These are phyloP conservation scores for Lachnum nothofagi DNA, from an alignment of 2,329 filamentous ascomycete genomes.

Conservation along the genomic window DNA sequence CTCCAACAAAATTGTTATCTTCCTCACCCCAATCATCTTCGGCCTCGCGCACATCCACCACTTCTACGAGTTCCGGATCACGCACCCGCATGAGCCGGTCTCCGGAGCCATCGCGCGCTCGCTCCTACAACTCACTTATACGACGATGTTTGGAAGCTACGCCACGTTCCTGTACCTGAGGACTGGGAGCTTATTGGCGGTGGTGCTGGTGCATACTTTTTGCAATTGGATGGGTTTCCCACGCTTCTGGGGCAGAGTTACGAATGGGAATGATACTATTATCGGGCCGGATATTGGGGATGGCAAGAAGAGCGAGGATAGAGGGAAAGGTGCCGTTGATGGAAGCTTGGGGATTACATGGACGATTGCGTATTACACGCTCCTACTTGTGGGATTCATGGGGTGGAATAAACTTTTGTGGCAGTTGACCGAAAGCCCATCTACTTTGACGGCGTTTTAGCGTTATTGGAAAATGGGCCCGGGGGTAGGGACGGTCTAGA, in stretches of 20 bases:
- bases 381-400: slow-evolving; percentile 67
- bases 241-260: slow-evolving; percentile 74
- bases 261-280: slow-evolving; percentile 34
- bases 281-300: slow-evolving; percentile 25
- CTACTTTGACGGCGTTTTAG: slow-evolving; percentile 40
- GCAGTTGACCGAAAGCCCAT: slow-evolving; percentile 60
- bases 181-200: slow-evolving; percentile 73
- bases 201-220: slow-evolving; percentile 74
- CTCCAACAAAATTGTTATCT: slow-evolving; percentile 54
- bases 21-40: slow-evolving; percentile 82
- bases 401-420: slow-evolving; percentile 69
- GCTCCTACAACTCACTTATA: slow-evolving; percentile 81
- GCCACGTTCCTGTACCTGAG: slow-evolving; percentile 84
- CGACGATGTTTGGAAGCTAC: slow-evolving; percentile 88
- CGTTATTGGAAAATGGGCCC: background rate
- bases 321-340: slow-evolving; percentile 22
- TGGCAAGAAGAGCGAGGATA: slow-evolving; percentile 38
- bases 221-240: slow-evolving; percentile 93
- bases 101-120: slow-evolving; percentile 63
- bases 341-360: slow-evolving; percentile 46
- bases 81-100: slow-evolving; percentile 65
- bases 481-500: background rate
- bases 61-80: slow-evolving; percentile 87
- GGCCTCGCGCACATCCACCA: slow-evolving; percentile 92
- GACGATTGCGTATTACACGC: slow-evolving; percentile 73